Evolutionary conservation across 83 land plant genomes (phyloP), one percentile per base, ranked within the genome.

Genomic region (Picea mariana): DNA sequence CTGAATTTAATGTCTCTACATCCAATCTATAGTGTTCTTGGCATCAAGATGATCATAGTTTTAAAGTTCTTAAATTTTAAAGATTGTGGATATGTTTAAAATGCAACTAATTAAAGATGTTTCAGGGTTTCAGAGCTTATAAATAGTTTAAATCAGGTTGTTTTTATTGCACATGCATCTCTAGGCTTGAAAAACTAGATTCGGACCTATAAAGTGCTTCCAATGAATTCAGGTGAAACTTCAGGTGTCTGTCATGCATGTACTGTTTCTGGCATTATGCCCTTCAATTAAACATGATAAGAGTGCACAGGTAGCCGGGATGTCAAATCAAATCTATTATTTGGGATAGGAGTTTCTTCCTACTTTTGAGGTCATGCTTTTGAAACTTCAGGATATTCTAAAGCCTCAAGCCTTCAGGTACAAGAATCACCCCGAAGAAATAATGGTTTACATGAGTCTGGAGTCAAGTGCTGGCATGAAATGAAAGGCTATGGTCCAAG

Each of bases 81-180:
- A 47, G 77, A 11, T 73, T 73, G 24, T 47, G 71, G 16, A 47
- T 8, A n/a, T 42, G 77, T 73, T 44, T 73, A 8, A 69, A 69
- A 7, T 71, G 75, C 9, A 71, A 38, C 47, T 71, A 69, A 27
- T 18, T 34, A 34, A 73, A 72, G 16, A 55, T 55, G 59, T 72
- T 72, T 72, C 55, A 72, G 52, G 76, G 23, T 72, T 72, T n/a
- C n/a, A 40, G 21, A 73, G 77, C 55, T n/a, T 40, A 20, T 73
- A 23, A 73, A 23, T 42, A 11, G 77, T 73, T 44, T 73, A 44
- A 73, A 47, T 15, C 15, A 12, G 16, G 8, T 73, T 73, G 5
- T 47, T 20, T 73, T 73, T 38, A 72, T 72, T 71, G 21, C 3
- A 73, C 1, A 9, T 1, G 49, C 23, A 49, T 38, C 23, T 40